phyloP scores from a whole-genome alignment of 257 asterid species.

The Agastache rugosa region DNA sequence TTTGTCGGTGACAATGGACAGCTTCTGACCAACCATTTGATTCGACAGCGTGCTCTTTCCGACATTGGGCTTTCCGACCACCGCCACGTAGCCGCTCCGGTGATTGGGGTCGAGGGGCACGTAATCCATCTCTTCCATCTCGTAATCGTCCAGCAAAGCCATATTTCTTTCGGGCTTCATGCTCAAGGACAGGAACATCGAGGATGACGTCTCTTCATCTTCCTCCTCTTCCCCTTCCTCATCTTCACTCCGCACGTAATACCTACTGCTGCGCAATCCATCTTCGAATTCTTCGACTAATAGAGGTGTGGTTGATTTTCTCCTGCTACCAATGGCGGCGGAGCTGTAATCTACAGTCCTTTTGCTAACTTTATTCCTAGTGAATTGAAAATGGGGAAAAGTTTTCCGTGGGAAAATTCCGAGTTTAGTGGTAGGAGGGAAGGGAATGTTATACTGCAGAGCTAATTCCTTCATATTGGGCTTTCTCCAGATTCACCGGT shows the following conservation, averaged over 20 bases:
- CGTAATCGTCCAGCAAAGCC: conserved; percentile 84
- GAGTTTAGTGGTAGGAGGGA: conserved; percentile 41
- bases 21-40: conserved; percentile 92
- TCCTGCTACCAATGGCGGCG: conserved; percentile 11
- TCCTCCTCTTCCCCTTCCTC: conserved; percentile 45
- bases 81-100: conserved; percentile 94
- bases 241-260: conserved; percentile 32
- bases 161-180: conserved; percentile 80
- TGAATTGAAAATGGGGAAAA: conserved; percentile 35
- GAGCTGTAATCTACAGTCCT: neutral
- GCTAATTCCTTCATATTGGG: conserved; percentile 51
- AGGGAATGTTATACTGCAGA: conserved; percentile 42
- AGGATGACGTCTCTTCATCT: conserved; percentile 42
- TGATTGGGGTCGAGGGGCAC: conserved; percentile 65
- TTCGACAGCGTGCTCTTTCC: conserved; percentile 94
- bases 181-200: conserved; percentile 66
- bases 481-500: neutral
- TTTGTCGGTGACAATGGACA: conserved; percentile 90
- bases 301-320: conserved; percentile 14
- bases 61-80: conserved; percentile 92
- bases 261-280: conserved; percentile 36
- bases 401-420: conserved; percentile 19
- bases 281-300: conserved; percentile 34
- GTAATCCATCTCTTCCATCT: conserved; percentile 83
- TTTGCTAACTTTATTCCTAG: neutral